These are phyloP conservation scores for Podospora conica DNA, from an alignment of 495 filamentous ascomycete genomes.

Conservation along the genomic window DNA sequence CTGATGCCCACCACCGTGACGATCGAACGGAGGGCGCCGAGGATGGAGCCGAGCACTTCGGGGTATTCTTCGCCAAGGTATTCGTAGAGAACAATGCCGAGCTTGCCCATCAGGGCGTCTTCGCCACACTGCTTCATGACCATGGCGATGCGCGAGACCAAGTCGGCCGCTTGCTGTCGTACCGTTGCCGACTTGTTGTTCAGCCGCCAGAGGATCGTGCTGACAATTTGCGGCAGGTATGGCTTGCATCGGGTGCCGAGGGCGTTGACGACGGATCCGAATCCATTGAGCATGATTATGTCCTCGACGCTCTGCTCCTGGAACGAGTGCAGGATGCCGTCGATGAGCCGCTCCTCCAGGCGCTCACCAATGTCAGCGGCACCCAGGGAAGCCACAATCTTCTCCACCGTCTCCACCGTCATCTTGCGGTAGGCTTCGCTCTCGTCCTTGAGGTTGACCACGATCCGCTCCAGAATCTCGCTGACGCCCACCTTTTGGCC, in stretches of 20 bases:
- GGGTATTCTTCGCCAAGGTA: slow-evolving; percentile 99
- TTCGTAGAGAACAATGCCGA: slow-evolving; percentile 95
- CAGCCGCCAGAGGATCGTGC: slow-evolving; percentile 91
- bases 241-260: slow-evolving; percentile 91
- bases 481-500: slow-evolving; percentile 94
- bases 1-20: slow-evolving; percentile 98
- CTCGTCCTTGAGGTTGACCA: slow-evolving; percentile 95
- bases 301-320: slow-evolving; percentile 98
- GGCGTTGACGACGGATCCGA: slow-evolving; percentile 95
- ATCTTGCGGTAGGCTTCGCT: slow-evolving; percentile 98
- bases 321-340: slow-evolving; percentile 95
- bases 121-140: slow-evolving; percentile 99
- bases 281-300: slow-evolving; percentile 94
- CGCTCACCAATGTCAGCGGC: slow-evolving; percentile 91
- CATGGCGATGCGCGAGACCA: slow-evolving; percentile 93
- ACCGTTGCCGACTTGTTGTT: slow-evolving; percentile 97
- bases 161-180: slow-evolving; percentile 92
- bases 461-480: slow-evolving; percentile 89
- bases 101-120: slow-evolving; percentile 91
- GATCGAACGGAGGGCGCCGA: slow-evolving; percentile 90
- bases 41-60: slow-evolving; percentile 93
- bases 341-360: slow-evolving; percentile 86
- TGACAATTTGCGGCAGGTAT: slow-evolving; percentile 93
- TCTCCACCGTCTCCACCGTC: slow-evolving; percentile 96
- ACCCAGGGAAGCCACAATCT: slow-evolving; percentile 85